These are phyloP conservation scores for Fusarium tjaetaba DNA, from an alignment of 2,329 filamentous ascomycete genomes.

Conservation along the genomic window DNA sequence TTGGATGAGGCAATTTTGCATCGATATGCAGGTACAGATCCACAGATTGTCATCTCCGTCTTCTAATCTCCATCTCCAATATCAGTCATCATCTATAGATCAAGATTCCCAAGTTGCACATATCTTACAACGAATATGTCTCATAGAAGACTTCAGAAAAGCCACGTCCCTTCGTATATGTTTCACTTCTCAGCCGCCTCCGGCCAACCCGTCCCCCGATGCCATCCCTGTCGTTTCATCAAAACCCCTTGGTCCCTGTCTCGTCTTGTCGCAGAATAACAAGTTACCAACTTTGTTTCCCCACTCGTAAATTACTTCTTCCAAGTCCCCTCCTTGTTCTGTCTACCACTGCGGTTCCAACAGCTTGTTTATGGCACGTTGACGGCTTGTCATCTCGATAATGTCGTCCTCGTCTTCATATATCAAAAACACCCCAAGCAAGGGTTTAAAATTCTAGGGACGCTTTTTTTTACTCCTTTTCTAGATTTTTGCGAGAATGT, in stretches of 20 bases:
- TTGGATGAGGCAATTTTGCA: slow-evolving; percentile 9
- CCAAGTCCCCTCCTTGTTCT: not conserved
- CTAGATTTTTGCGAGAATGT: not conserved
- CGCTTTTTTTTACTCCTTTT: not conserved
- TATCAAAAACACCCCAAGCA: slow-evolving; percentile 24
- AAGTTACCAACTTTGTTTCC: slow-evolving; percentile 5
- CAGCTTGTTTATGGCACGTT: not conserved
- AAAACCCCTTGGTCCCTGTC: slow-evolving; percentile 26
- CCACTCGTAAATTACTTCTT: slow-evolving; percentile 18
- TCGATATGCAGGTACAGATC: slow-evolving; percentile 15
- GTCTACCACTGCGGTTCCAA: not conserved
- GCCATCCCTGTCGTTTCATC: slow-evolving; percentile 33
- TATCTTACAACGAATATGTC: not conserved
- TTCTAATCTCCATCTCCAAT: not conserved
- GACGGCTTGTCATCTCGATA: slow-evolving; percentile 7
- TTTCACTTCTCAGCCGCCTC: slow-evolving; percentile 24
- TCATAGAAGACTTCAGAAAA: not conserved
- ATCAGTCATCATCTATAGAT: not conserved
- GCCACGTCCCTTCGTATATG: slow-evolving; percentile 4
- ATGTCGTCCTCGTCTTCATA: slow-evolving; percentile 5
- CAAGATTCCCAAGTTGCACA: not conserved
- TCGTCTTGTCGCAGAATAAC: slow-evolving; percentile 33
- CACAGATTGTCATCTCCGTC: not conserved
- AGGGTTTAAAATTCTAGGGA: slow-evolving; percentile 10
- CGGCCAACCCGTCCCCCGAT: slow-evolving; percentile 14